Conservation (phyloP, 2,329 filamentous ascomycete species). For the Diplodia scrobiculata region DNA sequence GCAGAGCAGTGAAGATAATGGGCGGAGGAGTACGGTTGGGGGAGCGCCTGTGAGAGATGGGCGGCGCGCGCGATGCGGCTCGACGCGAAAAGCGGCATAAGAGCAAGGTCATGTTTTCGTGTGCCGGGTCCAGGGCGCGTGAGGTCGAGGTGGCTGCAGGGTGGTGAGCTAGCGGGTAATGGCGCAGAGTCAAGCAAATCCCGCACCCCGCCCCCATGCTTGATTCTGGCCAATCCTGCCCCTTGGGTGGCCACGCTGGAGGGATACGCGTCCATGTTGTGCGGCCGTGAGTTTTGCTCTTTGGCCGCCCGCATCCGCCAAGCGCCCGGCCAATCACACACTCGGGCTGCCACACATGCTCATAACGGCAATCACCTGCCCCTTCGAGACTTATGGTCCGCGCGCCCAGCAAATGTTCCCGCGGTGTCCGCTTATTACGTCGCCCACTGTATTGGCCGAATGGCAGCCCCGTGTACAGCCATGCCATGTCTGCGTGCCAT, state of each 20-base stretch:
- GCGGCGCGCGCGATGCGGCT: background rate
- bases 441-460: constrained; percentile 1
- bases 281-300: background rate
- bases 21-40: background rate
- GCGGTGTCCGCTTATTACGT: constrained; percentile 7
- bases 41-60: too few relatives aligned
- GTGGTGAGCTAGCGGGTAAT: background rate
- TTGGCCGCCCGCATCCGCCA: background rate
- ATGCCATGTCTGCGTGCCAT: background rate
- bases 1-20: background rate
- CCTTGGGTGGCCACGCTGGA: background rate
- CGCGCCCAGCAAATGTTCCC: background rate
- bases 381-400: background rate
- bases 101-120: background rate
- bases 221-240: background rate
- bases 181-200: background rate
- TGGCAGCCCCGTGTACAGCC: background rate
- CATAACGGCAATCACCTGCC: constrained; percentile 12
- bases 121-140: background rate
- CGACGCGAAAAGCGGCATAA: background rate
- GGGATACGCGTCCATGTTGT: background rate
- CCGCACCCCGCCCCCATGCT: background rate
- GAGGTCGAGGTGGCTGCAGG: background rate
- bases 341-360: background rate
- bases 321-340: constrained; percentile 13